phyloP scores from a whole-genome alignment of 306 rosid species.

The Corylus heterophylla region DNA sequence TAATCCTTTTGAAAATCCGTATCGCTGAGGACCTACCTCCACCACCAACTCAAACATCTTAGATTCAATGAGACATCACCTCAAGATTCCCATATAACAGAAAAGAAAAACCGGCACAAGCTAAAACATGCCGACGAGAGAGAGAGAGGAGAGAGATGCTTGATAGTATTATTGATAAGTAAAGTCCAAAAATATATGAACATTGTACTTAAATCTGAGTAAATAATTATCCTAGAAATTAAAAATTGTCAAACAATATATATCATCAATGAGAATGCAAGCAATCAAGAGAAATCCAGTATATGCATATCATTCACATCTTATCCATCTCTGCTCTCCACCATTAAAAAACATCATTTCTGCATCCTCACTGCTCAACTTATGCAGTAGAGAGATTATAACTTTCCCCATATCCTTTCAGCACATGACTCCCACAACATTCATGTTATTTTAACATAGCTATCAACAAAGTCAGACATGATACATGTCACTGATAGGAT shows the following conservation, averaged over 20 bases:
- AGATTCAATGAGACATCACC: too few species aligned
- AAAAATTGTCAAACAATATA: not conserved
- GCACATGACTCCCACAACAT: not conserved
- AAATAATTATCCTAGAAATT: not conserved
- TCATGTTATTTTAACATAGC: not conserved
- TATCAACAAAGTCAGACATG: not conserved
- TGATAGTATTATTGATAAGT: not conserved
- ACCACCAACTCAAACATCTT: too few species aligned
- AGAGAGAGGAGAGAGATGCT: too few species aligned
- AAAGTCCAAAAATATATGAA: constrained; percentile 4
- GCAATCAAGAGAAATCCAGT: not conserved
- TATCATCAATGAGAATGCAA: not conserved
- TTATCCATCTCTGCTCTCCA: not conserved
- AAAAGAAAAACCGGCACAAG: too few species aligned
- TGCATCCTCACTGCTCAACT: not conserved
- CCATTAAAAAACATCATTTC: not conserved
- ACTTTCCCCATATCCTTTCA: not conserved
- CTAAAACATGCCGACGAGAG: too few species aligned
- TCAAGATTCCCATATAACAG: too few species aligned
- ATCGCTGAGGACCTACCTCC: too few species aligned
- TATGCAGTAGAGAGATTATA: not conserved
- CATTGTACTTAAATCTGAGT: not conserved
- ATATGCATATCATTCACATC: not conserved
- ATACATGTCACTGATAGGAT: not conserved
- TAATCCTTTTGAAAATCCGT: too few species aligned